Percentiles rank a stretch among this genome's conserved stretches.
Evolutionary conservation across 164 flowering plant species (phyloP).

Genomic region (Macadamia tetraphylla): DNA sequence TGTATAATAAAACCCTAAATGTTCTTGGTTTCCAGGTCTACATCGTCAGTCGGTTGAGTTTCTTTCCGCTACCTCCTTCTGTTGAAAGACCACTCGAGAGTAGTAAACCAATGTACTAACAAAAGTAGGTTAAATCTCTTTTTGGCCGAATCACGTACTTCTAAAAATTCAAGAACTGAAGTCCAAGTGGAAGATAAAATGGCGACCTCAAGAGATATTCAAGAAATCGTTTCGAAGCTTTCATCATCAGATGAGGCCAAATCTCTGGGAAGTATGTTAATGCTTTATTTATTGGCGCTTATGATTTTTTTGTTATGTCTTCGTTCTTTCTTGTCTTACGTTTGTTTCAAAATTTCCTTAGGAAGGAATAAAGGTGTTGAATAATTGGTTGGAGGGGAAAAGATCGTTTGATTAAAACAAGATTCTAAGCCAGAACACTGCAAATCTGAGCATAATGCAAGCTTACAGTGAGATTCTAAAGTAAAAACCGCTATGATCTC

Average conservation of each 20-base stretch:
- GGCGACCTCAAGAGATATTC: conserved; percentile 55
- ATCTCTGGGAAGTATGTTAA: conserved; percentile 13
- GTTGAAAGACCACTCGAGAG: no score
- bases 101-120: no score
- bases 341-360: conserved; percentile 14
- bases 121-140: no score
- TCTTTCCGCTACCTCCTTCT: no score
- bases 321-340: neutral
- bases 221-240: conserved; percentile 71
- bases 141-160: no score
- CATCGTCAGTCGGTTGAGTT: no score
- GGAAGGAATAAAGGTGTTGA: conserved; percentile 89
- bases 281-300: no score
- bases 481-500: no score
- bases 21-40: no score
- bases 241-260: conserved; percentile 74
- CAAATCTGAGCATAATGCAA: conserved; percentile 26
- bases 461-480: no score
- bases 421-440: conserved; percentile 52
- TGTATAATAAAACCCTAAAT: no score
- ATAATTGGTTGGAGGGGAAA: conserved; percentile 78
- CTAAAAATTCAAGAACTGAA: no score
- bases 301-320: neutral
- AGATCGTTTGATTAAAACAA: conserved; percentile 51
- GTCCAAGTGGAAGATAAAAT: conserved; percentile 5